Percentiles rank a stretch among this genome's conserved stretches.
Evolutionary conservation across 371 early-diverging fungal species (phyloP).

Genomic region (Rhizopus arrhizus): DNA sequence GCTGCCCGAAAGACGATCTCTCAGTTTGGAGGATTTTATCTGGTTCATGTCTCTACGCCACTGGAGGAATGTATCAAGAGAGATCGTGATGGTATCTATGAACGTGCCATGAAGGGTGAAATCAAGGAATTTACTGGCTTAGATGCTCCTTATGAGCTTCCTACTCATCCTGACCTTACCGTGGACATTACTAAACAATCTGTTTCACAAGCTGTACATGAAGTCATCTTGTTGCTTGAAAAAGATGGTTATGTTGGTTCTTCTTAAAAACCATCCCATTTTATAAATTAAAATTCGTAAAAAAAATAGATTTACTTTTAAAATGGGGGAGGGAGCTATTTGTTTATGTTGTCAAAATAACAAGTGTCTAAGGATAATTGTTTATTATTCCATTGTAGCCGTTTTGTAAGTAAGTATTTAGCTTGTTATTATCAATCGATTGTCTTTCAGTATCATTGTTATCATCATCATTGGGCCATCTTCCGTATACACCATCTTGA

Average conservation of each 20-base stretch:
- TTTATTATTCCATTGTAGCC: background rate
- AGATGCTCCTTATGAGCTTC: conserved; percentile 87
- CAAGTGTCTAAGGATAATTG: background rate
- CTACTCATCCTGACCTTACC: conserved; percentile 72
- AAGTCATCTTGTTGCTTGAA: conserved; percentile 85
- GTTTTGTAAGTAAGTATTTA: background rate
- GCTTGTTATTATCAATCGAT: background rate
- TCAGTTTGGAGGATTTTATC: conserved; percentile 82
- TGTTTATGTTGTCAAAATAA: no score
- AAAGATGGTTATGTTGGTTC: conserved; percentile 85
- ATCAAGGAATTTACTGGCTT: conserved; percentile 92
- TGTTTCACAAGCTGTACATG: conserved; percentile 88
- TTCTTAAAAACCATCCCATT: conserved; percentile 32
- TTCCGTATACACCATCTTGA: background rate
- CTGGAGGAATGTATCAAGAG: conserved; percentile 78
- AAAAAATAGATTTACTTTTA: no score
- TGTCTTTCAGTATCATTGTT: background rate
- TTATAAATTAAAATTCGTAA: no score
- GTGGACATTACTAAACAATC: conserved; percentile 73
- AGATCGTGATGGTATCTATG: conserved; percentile 89
- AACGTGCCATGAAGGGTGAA: conserved; percentile 79
- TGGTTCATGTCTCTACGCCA: conserved; percentile 88
- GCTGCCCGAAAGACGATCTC: conserved; percentile 68
- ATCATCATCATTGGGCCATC: background rate
- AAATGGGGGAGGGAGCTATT: no score